A percentile compares a stretch with the other conserved stretches of the same genome.
Conservation (phyloP, 129 eudicot species). For the Silybum marianum region DNA sequence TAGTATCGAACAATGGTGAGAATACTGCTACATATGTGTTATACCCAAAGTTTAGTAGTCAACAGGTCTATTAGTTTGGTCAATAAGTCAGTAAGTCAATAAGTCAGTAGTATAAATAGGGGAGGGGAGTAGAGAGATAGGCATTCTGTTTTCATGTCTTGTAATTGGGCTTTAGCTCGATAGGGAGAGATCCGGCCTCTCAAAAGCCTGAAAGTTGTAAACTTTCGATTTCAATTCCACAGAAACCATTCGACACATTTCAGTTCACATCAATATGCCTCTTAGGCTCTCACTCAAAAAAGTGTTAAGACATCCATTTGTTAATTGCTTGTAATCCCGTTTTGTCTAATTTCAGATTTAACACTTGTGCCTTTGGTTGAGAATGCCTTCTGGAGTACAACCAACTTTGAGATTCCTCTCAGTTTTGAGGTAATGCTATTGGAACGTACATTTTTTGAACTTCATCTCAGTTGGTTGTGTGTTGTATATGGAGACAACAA, state of each 20-base stretch:
- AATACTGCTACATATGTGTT: constrained; percentile 5
- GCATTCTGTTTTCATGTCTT: no score
- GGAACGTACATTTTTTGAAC: not conserved
- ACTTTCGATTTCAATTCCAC: no score
- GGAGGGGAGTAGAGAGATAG: no score
- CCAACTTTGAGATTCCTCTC: not conserved
- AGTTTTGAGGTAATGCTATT: not conserved
- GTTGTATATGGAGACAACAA: constrained; percentile 2
- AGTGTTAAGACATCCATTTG: not conserved
- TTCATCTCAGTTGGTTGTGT: not conserved
- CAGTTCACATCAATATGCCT: no score
- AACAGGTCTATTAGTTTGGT: no score
- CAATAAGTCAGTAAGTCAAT: no score
- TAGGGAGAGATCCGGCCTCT: no score
- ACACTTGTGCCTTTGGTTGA: constrained; percentile 1
- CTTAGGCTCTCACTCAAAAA: constrained; percentile 13
- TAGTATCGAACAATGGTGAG: not conserved
- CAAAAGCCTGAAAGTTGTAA: no score
- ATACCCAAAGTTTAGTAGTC: no score
- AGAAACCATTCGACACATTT: no score
- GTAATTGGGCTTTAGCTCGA: no score
- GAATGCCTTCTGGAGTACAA: not conserved
- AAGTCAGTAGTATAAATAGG: no score
- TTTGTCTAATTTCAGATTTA: not conserved
- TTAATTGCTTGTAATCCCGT: constrained; percentile 14